Conservation (phyloP, 768 basidiomycete species). For the Dioszegia aurantiaca region DNA sequence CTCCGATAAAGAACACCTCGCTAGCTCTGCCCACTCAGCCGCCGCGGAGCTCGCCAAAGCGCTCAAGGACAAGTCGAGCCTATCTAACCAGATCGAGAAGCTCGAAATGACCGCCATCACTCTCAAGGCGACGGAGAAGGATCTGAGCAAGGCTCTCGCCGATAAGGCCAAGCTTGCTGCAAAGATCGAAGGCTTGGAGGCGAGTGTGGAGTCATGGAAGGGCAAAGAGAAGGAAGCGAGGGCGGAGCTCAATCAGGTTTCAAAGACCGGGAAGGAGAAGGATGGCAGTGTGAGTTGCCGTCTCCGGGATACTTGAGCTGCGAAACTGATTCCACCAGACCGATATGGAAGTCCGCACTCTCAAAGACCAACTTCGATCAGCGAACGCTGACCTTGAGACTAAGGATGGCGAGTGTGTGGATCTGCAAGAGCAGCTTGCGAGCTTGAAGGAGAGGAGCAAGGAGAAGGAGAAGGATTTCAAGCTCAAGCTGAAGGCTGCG, state of each 20-base stretch:
- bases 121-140: constrained; percentile 11
- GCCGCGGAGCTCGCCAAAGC: constrained; percentile 22
- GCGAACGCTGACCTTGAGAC: constrained; percentile 27
- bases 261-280: constrained; percentile 30
- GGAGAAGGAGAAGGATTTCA: constrained; percentile 35
- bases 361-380: constrained; percentile 24
- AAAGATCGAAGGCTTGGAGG: constrained; percentile 31
- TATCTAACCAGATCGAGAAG: not conserved
- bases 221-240: constrained; percentile 32
- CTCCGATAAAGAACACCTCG: constrained; percentile 4
- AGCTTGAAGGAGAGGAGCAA: constrained; percentile 24
- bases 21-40: not conserved
- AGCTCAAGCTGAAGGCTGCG: constrained; percentile 31
- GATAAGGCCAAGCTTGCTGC: constrained; percentile 20
- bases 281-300: constrained; percentile 27
- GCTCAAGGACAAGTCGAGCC: constrained; percentile 12
- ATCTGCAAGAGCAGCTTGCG: constrained; percentile 34
- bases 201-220: constrained; percentile 23
- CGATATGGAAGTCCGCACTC: constrained; percentile 33
- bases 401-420: constrained; percentile 30
- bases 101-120: constrained; percentile 6
- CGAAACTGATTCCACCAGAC: constrained; percentile 1
- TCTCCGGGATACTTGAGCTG: too few relatives aligned
- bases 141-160: constrained; percentile 12
- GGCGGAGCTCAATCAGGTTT: constrained; percentile 34